phyloP scores from a whole-genome alignment of 306 rosid genomes.

The Begonia loranthoides region DNA sequence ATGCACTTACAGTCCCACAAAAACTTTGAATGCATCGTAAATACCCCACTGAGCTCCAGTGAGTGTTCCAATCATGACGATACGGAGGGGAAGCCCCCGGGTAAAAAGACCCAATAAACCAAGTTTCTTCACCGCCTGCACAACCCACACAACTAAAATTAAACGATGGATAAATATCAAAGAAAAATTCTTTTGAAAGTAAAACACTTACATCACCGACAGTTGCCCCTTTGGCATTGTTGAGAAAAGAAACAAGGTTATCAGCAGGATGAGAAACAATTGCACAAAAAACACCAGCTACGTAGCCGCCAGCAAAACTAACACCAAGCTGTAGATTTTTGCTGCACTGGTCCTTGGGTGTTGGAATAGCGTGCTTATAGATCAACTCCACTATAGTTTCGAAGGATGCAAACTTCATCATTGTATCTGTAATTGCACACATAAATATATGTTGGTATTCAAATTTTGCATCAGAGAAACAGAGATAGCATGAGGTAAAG shows the following conservation, averaged over 20 bases:
- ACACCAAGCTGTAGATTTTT: slow-evolving; percentile 77
- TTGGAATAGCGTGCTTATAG: slow-evolving; percentile 65
- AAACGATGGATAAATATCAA: background rate
- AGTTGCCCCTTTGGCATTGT: slow-evolving; percentile 93
- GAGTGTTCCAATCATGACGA: slow-evolving; percentile 92
- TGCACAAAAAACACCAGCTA: slow-evolving; percentile 95
- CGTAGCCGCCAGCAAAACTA: slow-evolving; percentile 88
- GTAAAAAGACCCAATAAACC: slow-evolving; percentile 76
- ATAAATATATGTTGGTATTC: background rate
- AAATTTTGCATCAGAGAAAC: background rate
- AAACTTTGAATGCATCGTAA: slow-evolving; percentile 93
- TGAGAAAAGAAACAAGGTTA: slow-evolving; percentile 90
- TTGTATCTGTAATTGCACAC: slow-evolving; percentile 51
- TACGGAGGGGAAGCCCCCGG: slow-evolving; percentile 96
- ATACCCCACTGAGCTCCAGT: slow-evolving; percentile 98
- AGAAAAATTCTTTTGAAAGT: background rate
- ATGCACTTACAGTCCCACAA: slow-evolving; percentile 74
- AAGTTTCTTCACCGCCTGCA: slow-evolving; percentile 79
- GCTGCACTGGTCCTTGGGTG: slow-evolving; percentile 78
- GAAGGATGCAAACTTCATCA: slow-evolving; percentile 96
- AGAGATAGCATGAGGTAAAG: background rate
- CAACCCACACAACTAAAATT: background rate
- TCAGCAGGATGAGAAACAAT: slow-evolving; percentile 97
- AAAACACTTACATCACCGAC: slow-evolving; percentile 77
- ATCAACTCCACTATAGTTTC: slow-evolving; percentile 76